phyloP scores from a whole-genome alignment of 2,329 filamentous ascomycete species.

The Eutypa lata region DNA sequence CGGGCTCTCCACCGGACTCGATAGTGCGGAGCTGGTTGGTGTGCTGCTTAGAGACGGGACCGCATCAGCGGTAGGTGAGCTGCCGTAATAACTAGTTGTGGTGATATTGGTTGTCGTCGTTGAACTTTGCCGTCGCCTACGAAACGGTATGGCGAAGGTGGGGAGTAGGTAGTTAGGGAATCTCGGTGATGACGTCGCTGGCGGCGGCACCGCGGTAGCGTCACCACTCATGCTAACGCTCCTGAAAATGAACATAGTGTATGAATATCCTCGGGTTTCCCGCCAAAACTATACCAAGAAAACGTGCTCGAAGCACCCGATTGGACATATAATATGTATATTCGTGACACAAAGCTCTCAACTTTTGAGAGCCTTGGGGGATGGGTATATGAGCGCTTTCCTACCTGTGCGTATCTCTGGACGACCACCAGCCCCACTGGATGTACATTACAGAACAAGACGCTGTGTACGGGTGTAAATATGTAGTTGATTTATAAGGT shows the following conservation, averaged over 20 bases:
- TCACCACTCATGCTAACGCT: background rate
- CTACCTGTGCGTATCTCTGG: background rate
- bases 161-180: slow-evolving; percentile 54
- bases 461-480: too few species aligned
- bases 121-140: slow-evolving; percentile 33
- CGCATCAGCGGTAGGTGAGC: slow-evolving; percentile 19
- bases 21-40: slow-evolving; percentile 30
- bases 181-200: slow-evolving; percentile 26
- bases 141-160: slow-evolving; percentile 46
- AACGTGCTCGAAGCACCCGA: background rate
- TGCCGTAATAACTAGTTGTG: slow-evolving; percentile 6
- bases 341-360: background rate
- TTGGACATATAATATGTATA: background rate
- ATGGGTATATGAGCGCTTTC: background rate
- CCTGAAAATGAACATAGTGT: background rate
- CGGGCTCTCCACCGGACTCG: slow-evolving; percentile 20
- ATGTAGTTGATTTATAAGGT: background rate
- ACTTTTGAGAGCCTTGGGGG: background rate
- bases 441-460: background rate
- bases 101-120: slow-evolving; percentile 31
- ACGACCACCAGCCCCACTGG: background rate
- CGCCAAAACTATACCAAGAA: too few species aligned
- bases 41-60: slow-evolving; percentile 34
- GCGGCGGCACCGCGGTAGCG: slow-evolving; percentile 3
- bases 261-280: too few species aligned